Conservation (phyloP, 495 filamentous ascomycete genomes). For the Penicillium verhagenii region DNA sequence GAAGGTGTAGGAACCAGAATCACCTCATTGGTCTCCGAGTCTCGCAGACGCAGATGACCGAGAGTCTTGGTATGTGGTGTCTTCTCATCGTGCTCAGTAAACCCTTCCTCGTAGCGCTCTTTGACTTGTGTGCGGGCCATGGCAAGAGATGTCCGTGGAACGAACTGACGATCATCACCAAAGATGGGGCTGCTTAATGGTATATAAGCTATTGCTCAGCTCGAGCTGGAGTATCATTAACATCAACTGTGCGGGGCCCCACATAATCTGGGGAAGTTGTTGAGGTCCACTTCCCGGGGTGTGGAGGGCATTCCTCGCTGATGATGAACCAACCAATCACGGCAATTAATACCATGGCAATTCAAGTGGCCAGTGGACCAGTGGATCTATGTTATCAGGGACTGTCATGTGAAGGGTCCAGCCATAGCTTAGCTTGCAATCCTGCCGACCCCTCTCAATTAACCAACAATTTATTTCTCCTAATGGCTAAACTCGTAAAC, state of each 20-base stretch:
- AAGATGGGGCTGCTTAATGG: background rate
- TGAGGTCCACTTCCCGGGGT: slow-evolving; percentile 9
- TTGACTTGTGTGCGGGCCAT: background rate
- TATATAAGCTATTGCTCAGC: background rate
- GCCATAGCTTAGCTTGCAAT: background rate
- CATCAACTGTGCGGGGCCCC: background rate
- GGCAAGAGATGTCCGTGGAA: background rate
- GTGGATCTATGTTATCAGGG: background rate
- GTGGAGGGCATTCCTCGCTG: background rate
- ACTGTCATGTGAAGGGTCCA: background rate
- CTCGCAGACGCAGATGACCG: slow-evolving; percentile 48
- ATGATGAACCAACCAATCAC: background rate
- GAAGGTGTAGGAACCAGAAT: slow-evolving; percentile 29
- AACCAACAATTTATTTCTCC: background rate
- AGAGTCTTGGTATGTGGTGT: slow-evolving; percentile 20
- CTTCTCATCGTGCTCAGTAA: background rate
- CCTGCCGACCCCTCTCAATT: background rate
- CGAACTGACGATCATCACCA: background rate
- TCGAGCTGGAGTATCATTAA: background rate
- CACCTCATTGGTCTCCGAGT: slow-evolving; percentile 44
- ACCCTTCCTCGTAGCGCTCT: background rate
- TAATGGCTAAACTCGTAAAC: background rate
- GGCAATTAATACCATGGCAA: background rate
- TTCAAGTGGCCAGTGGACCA: background rate
- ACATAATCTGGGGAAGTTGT: slow-evolving; percentile 10